Conservation (phyloP, 495 filamentous ascomycete species). For the Aspergillus carlsbadensis region DNA sequence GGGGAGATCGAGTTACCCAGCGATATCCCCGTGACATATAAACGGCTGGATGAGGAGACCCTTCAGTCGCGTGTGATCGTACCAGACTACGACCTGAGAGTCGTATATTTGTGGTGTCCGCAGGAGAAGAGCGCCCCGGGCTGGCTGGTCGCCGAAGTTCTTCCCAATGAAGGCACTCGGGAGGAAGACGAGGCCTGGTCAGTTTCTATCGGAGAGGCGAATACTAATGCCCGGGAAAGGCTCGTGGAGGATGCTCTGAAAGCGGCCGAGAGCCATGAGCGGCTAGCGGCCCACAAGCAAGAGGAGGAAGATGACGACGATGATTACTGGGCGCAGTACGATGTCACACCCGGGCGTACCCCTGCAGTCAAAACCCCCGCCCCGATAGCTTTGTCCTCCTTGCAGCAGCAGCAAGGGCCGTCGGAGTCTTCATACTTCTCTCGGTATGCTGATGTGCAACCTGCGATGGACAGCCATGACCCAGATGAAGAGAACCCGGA, state of each 20-base stretch:
- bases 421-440: slow-evolving; percentile 65
- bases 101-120: slow-evolving; percentile 66
- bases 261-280: slow-evolving; percentile 24
- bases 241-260: slow-evolving; percentile 41
- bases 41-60: slow-evolving; percentile 81
- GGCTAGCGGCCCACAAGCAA: slow-evolving; percentile 24
- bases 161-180: slow-evolving; percentile 49
- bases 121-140: slow-evolving; percentile 64
- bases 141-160: slow-evolving; percentile 83
- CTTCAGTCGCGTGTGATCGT: slow-evolving; percentile 66
- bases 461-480: slow-evolving; percentile 86
- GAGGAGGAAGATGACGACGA: slow-evolving; percentile 76
- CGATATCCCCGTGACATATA: slow-evolving; percentile 62
- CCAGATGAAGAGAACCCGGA: slow-evolving; percentile 59
- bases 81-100: slow-evolving; percentile 52
- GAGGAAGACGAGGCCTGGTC: slow-evolving; percentile 48
- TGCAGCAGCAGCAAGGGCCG: slow-evolving; percentile 30
- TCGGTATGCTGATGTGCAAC: slow-evolving; percentile 85
- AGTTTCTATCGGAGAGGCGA: slow-evolving; percentile 52
- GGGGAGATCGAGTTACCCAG: slow-evolving; percentile 83
- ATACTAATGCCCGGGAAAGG: slow-evolving; percentile 36
- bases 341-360: slow-evolving; percentile 75
- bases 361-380: slow-evolving; percentile 68
- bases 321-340: slow-evolving; percentile 93
- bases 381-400: slow-evolving; percentile 35